These are phyloP conservation scores for Musa beccarii DNA, from an alignment of 176 grass and related monocot species.

Conservation along the genomic window DNA sequence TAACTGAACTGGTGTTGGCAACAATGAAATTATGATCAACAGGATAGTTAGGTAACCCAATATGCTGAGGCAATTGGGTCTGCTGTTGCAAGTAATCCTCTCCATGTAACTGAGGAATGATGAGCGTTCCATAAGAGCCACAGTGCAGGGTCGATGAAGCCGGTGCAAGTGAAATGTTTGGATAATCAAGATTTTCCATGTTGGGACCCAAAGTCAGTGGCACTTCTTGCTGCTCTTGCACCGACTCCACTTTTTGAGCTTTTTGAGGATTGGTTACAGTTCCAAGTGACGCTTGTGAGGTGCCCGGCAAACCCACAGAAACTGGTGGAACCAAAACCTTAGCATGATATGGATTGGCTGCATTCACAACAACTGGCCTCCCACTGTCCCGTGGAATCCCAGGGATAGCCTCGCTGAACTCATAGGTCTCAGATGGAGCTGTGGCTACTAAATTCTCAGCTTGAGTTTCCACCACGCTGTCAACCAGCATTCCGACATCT, in stretches of 20 bases:
- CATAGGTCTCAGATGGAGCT: conserved; percentile 39
- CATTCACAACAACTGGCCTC: conserved; percentile 14
- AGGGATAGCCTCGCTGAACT: conserved; percentile 26
- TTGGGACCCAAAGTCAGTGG: not conserved
- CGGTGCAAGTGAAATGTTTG: not conserved
- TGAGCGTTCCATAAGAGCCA: not conserved
- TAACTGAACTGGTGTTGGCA: conserved; percentile 43
- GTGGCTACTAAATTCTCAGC: conserved; percentile 11
- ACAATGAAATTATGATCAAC: conserved; percentile 28
- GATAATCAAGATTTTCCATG: not conserved
- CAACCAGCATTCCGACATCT: not conserved
- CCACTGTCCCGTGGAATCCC: conserved; percentile 35
- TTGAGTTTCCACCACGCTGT: not conserved
- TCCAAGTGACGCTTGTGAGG: not conserved
- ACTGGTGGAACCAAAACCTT: conserved; percentile 16
- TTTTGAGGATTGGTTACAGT: conserved; percentile 18
- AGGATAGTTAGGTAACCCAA: conserved; percentile 27
- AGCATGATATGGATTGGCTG: conserved; percentile 5
- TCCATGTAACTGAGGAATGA: not conserved
- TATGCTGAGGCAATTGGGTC: conserved; percentile 31
- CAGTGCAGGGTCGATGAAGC: not conserved
- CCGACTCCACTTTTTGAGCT: conserved; percentile 23
- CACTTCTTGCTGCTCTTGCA: not conserved
- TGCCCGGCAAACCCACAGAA: conserved; percentile 26
- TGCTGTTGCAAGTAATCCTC: conserved; percentile 1